Evolutionary conservation across 2,329 filamentous ascomycete genomes (phyloP), one percentile per base, ranked within the genome.

Genomic region (Fusarium lateritium): DNA sequence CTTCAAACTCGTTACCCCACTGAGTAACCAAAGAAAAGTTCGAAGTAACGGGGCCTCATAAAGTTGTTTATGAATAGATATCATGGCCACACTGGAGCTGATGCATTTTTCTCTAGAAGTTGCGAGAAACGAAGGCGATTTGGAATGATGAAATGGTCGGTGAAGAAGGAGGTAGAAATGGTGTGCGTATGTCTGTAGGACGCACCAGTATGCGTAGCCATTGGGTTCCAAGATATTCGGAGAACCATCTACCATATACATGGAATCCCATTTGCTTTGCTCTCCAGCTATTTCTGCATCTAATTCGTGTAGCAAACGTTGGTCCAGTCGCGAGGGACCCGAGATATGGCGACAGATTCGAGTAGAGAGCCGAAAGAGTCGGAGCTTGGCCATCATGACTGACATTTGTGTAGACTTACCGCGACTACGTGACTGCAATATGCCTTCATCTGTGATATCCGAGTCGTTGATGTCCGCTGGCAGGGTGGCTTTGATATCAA

Each of bases 161-260:
- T 72, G 65, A 4, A 72, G 19, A 3, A 72, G 62, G n/a, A 72
- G 56, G 51, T 71, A 69, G 6, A 72, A 51, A 36, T 72, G 70
- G 15, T 72, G 65, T 0, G 70, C 70, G 31, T 67, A 69, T 4
- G 58, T 58, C 42, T 72, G 56, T 5, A 72, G 33, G 4, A 65
- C 46, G n/a, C 67, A 69, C 70, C 65, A 71, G 21, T 69, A 46
- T 4, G 67, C 67, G 24, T 72, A 72, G 36, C 67, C 56, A 5
- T 59, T 31, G 8, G 56, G 60, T 19, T 72, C 62, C 6, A 70
- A 38, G 13, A 72, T 52, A 31, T 62, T 72, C 2, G 44, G 67
- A 24, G 47, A 34, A 4, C 69, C 69, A 36, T 65, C 40, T 6
- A 61, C 45, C 10, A 72, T 40, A 31, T 55, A 72, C 13, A 34